These are phyloP conservation scores for Fusarium decemcellulare DNA, from an alignment of 2,329 filamentous ascomycete species.

Conservation along the genomic window DNA sequence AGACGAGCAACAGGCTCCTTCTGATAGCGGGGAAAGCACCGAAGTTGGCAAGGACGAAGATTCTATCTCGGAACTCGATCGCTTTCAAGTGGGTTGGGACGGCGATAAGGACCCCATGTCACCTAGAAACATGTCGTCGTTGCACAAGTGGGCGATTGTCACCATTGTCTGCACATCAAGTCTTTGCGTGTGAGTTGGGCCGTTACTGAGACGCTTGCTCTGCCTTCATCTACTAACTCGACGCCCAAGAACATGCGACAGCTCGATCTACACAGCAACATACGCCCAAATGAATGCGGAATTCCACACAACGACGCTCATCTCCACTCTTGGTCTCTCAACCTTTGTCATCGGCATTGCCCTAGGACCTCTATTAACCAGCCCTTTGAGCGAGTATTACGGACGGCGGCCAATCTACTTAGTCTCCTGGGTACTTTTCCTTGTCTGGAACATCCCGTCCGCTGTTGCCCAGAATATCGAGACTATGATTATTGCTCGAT, in stretches of 20 bases:
- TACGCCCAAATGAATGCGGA: conserved; percentile 37
- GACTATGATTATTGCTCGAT: conserved; percentile 82
- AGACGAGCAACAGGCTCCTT: neutral
- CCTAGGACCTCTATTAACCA: conserved; percentile 70
- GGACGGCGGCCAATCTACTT: conserved; percentile 84
- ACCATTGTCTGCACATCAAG: conserved; percentile 32
- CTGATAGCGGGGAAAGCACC: conserved; percentile 23
- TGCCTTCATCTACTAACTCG: neutral
- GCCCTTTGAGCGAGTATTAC: conserved; percentile 76
- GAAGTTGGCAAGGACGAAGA: conserved; percentile 13
- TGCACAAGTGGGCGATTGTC: conserved; percentile 34
- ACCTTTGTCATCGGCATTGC: conserved; percentile 63
- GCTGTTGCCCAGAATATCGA: conserved; percentile 81
- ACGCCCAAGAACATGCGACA: conserved; percentile 76
- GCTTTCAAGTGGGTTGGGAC: conserved; percentile 21
- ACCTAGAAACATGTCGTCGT: conserved; percentile 23
- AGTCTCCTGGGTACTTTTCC: conserved; percentile 76
- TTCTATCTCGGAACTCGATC: neutral
- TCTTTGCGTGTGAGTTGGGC: conserved; percentile 29
- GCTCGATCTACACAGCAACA: conserved; percentile 75
- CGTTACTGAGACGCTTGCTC: neutral
- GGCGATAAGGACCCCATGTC: conserved; percentile 30
- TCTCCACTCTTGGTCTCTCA: conserved; percentile 33
- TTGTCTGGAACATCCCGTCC: conserved; percentile 83
- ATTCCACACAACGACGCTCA: conserved; percentile 22